Conservation (phyloP, 2,329 filamentous ascomycete species). For the Fusarium neocosmosporiellum region DNA sequence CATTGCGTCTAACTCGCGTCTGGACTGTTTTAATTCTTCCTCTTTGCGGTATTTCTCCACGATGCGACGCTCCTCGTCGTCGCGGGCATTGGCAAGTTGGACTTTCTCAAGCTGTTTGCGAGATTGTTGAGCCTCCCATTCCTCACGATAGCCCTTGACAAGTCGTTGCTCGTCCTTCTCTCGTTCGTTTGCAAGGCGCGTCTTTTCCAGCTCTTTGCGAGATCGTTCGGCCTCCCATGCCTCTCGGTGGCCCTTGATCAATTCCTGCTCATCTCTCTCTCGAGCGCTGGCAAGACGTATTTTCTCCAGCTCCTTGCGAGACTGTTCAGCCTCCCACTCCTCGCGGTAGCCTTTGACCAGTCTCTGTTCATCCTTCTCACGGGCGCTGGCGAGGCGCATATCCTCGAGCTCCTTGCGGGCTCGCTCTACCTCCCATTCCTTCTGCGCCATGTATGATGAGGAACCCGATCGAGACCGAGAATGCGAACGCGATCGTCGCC, state of each 20-base stretch:
- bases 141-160: slow-evolving; percentile 56
- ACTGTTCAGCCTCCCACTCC: slow-evolving; percentile 43
- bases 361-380: slow-evolving; percentile 50
- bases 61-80: slow-evolving; percentile 49
- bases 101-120: slow-evolving; percentile 40
- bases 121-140: slow-evolving; percentile 49
- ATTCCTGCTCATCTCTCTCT: slow-evolving; percentile 51
- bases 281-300: slow-evolving; percentile 55
- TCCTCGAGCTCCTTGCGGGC: slow-evolving; percentile 57
- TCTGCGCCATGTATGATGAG: slow-evolving; percentile 55
- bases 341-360: slow-evolving; percentile 43
- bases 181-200: slow-evolving; percentile 56
- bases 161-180: slow-evolving; percentile 50
- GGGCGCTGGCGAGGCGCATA: slow-evolving; percentile 55
- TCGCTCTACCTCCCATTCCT: slow-evolving; percentile 54
- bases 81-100: slow-evolving; percentile 42
- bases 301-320: slow-evolving; percentile 58
- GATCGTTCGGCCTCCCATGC: slow-evolving; percentile 54
- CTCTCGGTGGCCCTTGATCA: slow-evolving; percentile 55
- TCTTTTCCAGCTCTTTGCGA: slow-evolving; percentile 57
- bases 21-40: slow-evolving; percentile 62
- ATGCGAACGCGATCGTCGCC: slow-evolving; percentile 46
- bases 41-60: slow-evolving; percentile 54
- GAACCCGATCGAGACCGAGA: slow-evolving; percentile 49
- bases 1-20: slow-evolving; percentile 60